Percentiles rank a stretch among this genome's conserved stretches.
Conservation (phyloP, 805 yeast genomes). For the Cephaloascus fragrans region DNA sequence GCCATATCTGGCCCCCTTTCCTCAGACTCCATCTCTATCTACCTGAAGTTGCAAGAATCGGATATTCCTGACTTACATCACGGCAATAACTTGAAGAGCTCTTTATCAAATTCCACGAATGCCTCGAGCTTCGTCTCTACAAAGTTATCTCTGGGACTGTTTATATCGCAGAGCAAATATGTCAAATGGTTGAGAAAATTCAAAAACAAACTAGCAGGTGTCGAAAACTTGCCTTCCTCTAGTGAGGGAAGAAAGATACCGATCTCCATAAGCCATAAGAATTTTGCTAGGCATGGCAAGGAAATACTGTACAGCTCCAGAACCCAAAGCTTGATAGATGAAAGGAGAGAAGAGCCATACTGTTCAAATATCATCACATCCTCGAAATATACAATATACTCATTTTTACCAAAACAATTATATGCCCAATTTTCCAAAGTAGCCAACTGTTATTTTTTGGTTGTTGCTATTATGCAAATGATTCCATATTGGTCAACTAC, state of each 20-base stretch:
- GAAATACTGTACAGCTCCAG: constrained; percentile 5
- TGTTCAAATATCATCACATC: constrained; percentile 68
- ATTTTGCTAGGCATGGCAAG: constrained; percentile 17
- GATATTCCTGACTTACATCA: constrained; percentile 5
- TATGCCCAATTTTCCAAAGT: constrained; percentile 86
- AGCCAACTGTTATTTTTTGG: constrained; percentile 85
- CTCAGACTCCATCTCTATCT: no score
- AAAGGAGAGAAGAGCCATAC: constrained; percentile 55
- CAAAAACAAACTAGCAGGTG: constrained; percentile 33
- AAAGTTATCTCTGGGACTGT: constrained; percentile 8
- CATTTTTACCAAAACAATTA: constrained; percentile 82
- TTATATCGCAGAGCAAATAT: no score
- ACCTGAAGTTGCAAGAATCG: no score
- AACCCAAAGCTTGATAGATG: constrained; percentile 45
- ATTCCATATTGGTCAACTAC: constrained; percentile 97
- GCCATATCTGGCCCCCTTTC: no score
- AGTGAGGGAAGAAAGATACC: constrained; percentile 74
- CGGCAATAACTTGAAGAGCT: no score
- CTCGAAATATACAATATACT: constrained; percentile 70
- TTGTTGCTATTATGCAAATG: constrained; percentile 89
- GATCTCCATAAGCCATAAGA: constrained; percentile 33
- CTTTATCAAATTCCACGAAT: constrained; percentile 14
- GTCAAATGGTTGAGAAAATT: constrained; percentile 8
- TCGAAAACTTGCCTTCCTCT: constrained; percentile 38
- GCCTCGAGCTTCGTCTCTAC: constrained; percentile 8